Evolutionary conservation across 345 rosid species (phyloP).

Genomic region (Citrus inodora): DNA sequence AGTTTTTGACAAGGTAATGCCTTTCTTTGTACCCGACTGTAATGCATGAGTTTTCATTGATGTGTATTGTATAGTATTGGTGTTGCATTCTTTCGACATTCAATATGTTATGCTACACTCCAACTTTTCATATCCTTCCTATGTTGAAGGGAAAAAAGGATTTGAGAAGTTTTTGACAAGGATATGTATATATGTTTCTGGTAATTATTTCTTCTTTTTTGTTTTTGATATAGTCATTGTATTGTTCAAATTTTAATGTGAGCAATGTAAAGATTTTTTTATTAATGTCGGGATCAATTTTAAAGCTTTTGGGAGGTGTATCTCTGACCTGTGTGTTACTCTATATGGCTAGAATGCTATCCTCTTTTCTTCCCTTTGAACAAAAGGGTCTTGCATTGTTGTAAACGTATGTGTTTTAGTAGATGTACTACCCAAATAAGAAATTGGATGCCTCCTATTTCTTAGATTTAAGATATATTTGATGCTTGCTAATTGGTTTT

Average conservation of each 20-base stretch:
- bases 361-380: background rate
- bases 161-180: no score
- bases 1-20: constrained; percentile 81
- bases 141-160: background rate
- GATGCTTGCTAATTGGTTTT: background rate
- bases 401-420: background rate
- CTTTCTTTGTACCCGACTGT: background rate
- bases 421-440: background rate
- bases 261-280: background rate
- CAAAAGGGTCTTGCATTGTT: background rate
- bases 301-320: background rate
- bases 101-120: background rate
- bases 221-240: background rate
- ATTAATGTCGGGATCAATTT: background rate
- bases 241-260: background rate
- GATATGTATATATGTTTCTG: background rate
- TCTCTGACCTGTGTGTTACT: background rate
- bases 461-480: background rate
- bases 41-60: background rate
- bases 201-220: background rate
- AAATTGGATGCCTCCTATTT: background rate
- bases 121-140: background rate
- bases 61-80: background rate
- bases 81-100: background rate
- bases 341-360: background rate